phyloP scores from a whole-genome alignment of 768 basidiomycete species.

The Russula sp. region DNA sequence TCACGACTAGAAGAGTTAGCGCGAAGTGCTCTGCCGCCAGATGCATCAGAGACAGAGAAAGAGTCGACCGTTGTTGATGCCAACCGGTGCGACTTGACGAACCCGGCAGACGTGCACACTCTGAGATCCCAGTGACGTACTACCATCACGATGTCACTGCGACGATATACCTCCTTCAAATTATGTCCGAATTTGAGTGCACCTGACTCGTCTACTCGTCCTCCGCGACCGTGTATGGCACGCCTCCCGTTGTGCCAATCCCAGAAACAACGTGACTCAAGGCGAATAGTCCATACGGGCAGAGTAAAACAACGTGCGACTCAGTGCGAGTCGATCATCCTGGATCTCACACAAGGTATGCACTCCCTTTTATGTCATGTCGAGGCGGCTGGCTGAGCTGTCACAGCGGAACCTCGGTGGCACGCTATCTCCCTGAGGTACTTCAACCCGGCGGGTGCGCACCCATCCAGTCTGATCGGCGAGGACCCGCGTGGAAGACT shows the following conservation, averaged over 20 bases:
- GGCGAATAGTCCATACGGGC: constrained; percentile 92
- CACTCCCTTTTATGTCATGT: not conserved
- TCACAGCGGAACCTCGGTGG: constrained; percentile 73
- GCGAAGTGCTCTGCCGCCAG: constrained; percentile 60
- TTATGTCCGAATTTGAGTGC: constrained; percentile 83
- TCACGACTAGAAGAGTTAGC: constrained; percentile 79
- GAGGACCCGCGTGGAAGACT: constrained; percentile 95
- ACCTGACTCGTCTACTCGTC: constrained; percentile 93
- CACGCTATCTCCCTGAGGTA: constrained; percentile 86
- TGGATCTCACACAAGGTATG: constrained; percentile 81
- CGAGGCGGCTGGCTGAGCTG: not conserved
- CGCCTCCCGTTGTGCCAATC: constrained; percentile 87
- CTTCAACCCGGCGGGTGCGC: constrained; percentile 98
- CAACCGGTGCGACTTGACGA: constrained; percentile 70
- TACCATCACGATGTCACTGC: constrained; percentile 93
- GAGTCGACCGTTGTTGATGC: constrained; percentile 72
- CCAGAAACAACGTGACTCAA: constrained; percentile 85
- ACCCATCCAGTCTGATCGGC: constrained; percentile 91
- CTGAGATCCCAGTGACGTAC: constrained; percentile 88
- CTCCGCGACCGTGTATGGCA: constrained; percentile 97
- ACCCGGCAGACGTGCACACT: constrained; percentile 61
- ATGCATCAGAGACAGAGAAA: constrained; percentile 64
- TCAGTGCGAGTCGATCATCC: constrained; percentile 84
- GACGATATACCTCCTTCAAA: constrained; percentile 79
- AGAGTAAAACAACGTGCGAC: constrained; percentile 97